Conservation (phyloP, 2,329 filamentous ascomycete genomes). For the Davidsoniella eucalypti region DNA sequence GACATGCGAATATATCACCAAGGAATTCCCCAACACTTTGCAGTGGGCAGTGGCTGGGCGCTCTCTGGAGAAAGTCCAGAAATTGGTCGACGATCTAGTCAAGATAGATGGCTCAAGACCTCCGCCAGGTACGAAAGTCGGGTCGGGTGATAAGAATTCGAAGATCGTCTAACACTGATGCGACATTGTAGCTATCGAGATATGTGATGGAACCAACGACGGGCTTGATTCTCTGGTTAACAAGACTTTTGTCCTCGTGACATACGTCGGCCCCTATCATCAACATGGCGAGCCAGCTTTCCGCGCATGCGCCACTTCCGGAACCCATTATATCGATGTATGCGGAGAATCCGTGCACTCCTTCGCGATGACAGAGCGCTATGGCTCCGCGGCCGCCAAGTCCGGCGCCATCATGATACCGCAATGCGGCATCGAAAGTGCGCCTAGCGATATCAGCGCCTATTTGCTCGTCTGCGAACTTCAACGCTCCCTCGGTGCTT, state of each 20-base stretch:
- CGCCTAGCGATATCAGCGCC: conserved; percentile 41
- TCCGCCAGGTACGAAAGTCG: conserved; percentile 41
- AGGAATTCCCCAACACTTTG: conserved; percentile 53
- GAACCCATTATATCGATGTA: conserved; percentile 48
- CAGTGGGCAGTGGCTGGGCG: conserved; percentile 83
- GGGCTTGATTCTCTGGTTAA: conserved; percentile 30
- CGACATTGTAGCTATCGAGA: conserved; percentile 29
- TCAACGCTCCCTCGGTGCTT: conserved; percentile 31
- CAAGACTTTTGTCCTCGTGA: conserved; percentile 40
- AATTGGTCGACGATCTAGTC: conserved; percentile 51
- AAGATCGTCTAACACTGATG: neutral
- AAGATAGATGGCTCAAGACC: conserved; percentile 47
- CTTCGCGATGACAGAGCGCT: conserved; percentile 42
- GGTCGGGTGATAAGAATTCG: neutral
- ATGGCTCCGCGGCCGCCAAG: conserved; percentile 33
- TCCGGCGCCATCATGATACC: conserved; percentile 44
- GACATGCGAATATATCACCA: conserved; percentile 58
- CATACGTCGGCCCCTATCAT: conserved; percentile 43
- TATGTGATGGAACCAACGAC: conserved; percentile 30
- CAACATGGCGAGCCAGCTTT: conserved; percentile 41
- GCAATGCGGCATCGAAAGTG: conserved; percentile 46
- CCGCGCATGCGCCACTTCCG: conserved; percentile 43
- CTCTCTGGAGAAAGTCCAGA: conserved; percentile 57
- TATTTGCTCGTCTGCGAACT: conserved; percentile 36
- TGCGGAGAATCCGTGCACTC: conserved; percentile 45